Conservation (phyloP, 2,329 filamentous ascomycete species). For the Pyrenochaeta sp. region DNA sequence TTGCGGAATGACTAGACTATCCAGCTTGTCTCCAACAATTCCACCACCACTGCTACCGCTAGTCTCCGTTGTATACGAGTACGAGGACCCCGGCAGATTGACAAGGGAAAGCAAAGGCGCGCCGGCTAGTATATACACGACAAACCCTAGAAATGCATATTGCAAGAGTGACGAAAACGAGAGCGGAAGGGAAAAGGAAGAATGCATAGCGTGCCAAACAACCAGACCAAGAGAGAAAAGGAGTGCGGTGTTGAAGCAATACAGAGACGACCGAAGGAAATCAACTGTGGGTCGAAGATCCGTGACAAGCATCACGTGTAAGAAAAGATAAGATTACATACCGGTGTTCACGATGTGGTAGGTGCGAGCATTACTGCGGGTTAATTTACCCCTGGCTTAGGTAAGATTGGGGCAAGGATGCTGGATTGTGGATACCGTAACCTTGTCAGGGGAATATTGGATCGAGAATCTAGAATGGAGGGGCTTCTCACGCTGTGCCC, state of each 20-base stretch:
- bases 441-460: neutral
- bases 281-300: neutral
- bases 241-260: neutral
- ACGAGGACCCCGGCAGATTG: neutral
- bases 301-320: neutral
- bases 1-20: slow-evolving; percentile 53
- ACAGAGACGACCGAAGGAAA: neutral
- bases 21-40: slow-evolving; percentile 37
- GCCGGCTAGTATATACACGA: slow-evolving; percentile 48
- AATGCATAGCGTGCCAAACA: slow-evolving; percentile 2
- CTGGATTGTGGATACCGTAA: neutral
- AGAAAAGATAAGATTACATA: neutral
- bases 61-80: neutral
- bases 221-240: slow-evolving; percentile 1
- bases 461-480: neutral
- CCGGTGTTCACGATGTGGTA: neutral
- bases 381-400: neutral
- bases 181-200: slow-evolving; percentile 12
- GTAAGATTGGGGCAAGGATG: neutral
- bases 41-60: slow-evolving; percentile 2
- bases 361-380: neutral
- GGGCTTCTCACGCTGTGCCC: neutral
- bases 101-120: slow-evolving; percentile 38
- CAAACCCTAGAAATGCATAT: slow-evolving; percentile 38
- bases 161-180: slow-evolving; percentile 39